Conservation (phyloP, 2,329 filamentous ascomycete species). For the Pestalotiopsis sp. region DNA sequence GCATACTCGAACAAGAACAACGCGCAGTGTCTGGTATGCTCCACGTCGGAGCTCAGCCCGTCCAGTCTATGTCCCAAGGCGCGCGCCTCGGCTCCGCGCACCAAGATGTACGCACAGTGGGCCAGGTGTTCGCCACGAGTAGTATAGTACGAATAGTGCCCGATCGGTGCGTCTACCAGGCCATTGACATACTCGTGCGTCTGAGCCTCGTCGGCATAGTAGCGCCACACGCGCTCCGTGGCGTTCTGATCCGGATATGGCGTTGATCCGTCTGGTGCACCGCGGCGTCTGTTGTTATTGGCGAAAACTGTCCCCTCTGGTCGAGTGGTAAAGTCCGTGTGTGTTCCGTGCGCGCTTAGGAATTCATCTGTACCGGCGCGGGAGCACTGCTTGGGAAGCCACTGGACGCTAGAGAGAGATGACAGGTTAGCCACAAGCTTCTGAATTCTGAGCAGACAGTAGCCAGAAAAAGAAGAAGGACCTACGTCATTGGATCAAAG, state of each 20-base stretch:
- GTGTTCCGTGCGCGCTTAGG: not conserved
- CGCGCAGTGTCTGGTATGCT: not conserved
- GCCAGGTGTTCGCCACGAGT: not conserved
- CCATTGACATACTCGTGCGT: not conserved
- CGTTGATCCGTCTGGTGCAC: not conserved
- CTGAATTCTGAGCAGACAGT: not conserved
- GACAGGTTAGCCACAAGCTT: not conserved
- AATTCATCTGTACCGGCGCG: not conserved
- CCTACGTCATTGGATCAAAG: not conserved
- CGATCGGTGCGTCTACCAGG: not conserved
- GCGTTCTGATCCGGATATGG: not conserved
- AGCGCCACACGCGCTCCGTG: not conserved
- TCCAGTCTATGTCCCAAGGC: not conserved
- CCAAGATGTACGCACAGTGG: not conserved
- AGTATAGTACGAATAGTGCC: not conserved
- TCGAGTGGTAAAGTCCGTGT: not conserved
- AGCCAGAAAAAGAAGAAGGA: not conserved
- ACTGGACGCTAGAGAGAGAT: not conserved
- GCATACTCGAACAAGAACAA: not conserved
- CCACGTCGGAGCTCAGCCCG: not conserved
- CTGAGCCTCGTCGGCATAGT: not conserved
- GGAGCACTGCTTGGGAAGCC: not conserved
- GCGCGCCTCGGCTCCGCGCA: not conserved
- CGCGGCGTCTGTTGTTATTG: not conserved
- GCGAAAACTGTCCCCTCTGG: too few relatives aligned